phyloP scores from a whole-genome alignment of 2,329 filamentous ascomycete genomes.

The Aciculosporium take region DNA sequence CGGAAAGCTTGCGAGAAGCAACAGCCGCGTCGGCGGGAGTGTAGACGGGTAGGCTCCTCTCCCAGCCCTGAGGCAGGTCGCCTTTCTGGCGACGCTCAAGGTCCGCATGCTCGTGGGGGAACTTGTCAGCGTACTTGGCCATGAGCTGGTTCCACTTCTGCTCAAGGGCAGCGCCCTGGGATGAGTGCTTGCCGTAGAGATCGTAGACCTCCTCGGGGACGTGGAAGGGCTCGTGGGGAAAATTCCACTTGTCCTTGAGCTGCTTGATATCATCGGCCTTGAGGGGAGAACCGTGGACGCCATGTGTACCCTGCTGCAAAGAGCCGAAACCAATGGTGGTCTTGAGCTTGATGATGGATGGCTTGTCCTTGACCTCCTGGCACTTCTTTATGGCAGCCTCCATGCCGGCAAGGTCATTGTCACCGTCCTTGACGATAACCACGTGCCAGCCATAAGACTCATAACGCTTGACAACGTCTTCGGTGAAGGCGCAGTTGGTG shows the following conservation, averaged over 20 bases:
- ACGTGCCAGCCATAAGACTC: slow-evolving; percentile 96
- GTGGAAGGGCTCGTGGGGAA: slow-evolving; percentile 82
- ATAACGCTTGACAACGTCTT: slow-evolving; percentile 89
- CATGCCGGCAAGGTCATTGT: slow-evolving; percentile 75
- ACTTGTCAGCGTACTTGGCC: slow-evolving; percentile 67
- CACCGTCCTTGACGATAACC: slow-evolving; percentile 70
- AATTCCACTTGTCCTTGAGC: slow-evolving; percentile 90
- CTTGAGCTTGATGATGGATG: slow-evolving; percentile 87
- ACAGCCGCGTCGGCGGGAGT: slow-evolving; percentile 71
- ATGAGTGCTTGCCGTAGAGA: slow-evolving; percentile 67
- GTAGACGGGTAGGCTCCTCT: slow-evolving; percentile 85
- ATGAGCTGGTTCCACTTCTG: slow-evolving; percentile 92
- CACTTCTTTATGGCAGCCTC: slow-evolving; percentile 77
- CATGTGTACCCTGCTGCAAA: slow-evolving; percentile 79
- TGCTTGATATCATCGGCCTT: slow-evolving; percentile 89
- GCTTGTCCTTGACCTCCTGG: slow-evolving; percentile 87
- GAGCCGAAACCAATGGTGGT: slow-evolving; percentile 98
- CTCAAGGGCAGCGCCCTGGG: slow-evolving; percentile 78
- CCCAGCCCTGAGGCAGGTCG: slow-evolving; percentile 89
- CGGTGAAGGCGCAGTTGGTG: slow-evolving; percentile 91
- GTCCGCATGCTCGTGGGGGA: slow-evolving; percentile 67
- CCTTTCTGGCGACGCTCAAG: slow-evolving; percentile 66
- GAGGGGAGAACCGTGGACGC: slow-evolving; percentile 90
- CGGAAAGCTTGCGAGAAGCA: slow-evolving; percentile 91
- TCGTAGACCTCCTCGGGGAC: slow-evolving; percentile 95